phyloP scores from a whole-genome alignment of 352 stramenopile genomes.

The Halophytophthora polymorphica region DNA sequence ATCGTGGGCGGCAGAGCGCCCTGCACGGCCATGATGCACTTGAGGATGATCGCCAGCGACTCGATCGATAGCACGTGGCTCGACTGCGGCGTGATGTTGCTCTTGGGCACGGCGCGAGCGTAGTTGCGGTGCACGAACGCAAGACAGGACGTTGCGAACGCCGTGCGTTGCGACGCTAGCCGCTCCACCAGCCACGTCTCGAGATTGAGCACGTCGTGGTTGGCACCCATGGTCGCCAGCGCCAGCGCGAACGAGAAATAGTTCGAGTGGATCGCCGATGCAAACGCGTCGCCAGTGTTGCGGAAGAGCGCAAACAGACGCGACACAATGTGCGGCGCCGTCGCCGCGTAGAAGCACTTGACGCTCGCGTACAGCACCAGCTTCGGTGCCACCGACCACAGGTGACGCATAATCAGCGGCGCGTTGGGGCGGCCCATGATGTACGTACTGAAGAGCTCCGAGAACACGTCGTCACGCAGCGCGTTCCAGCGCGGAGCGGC shows the following conservation, averaged over 20 bases:
- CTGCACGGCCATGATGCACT: slow-evolving; percentile 79
- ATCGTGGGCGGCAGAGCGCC: slow-evolving; percentile 64
- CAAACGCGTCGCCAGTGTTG: slow-evolving; percentile 81
- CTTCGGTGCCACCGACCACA: slow-evolving; percentile 84
- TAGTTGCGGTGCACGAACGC: slow-evolving; percentile 87
- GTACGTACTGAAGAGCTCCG: slow-evolving; percentile 84
- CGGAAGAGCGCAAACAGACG: slow-evolving; percentile 81
- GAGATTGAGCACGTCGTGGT: slow-evolving; percentile 82
- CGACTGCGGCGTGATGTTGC: slow-evolving; percentile 73
- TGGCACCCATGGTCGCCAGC: slow-evolving; percentile 79
- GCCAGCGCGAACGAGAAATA: slow-evolving; percentile 87
- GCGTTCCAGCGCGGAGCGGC: slow-evolving; percentile 76
- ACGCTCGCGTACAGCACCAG: slow-evolving; percentile 86
- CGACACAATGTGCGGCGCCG: slow-evolving; percentile 76
- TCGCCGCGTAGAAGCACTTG: slow-evolving; percentile 83
- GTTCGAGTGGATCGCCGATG: slow-evolving; percentile 82
- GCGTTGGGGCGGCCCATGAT: slow-evolving; percentile 84
- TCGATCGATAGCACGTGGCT: slow-evolving; percentile 82
- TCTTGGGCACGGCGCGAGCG: slow-evolving; percentile 76
- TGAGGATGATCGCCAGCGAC: slow-evolving; percentile 79
- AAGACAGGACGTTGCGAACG: slow-evolving; percentile 81
- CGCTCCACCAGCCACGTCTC: slow-evolving; percentile 84
- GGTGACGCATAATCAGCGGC: slow-evolving; percentile 84
- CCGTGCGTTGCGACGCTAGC: slow-evolving; percentile 69
- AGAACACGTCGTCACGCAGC: slow-evolving; percentile 82